These are phyloP conservation scores for Saturnispora gosingensis DNA, from an alignment of 805 yeast genomes.

Conservation along the genomic window DNA sequence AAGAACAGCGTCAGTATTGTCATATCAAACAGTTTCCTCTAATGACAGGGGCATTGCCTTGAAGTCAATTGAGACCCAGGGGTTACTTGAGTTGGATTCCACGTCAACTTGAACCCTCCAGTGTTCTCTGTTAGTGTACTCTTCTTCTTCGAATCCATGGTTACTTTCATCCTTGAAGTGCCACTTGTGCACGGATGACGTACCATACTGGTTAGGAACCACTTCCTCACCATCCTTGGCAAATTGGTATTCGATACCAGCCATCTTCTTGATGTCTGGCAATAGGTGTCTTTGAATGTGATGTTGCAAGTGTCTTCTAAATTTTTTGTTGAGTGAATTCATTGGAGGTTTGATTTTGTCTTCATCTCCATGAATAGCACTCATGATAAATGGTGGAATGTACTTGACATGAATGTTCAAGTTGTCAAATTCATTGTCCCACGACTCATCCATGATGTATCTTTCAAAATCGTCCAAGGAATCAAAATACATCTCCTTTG, in stretches of 20 bases:
- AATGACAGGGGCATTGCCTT: constrained; percentile 4
- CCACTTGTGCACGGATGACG: constrained; percentile 47
- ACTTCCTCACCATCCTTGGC: constrained; percentile 40
- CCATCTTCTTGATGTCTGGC: constrained; percentile 51
- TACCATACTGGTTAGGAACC: constrained; percentile 33
- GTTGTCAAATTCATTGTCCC: constrained; percentile 67
- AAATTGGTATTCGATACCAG: constrained; percentile 40
- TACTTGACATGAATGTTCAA: constrained; percentile 58
- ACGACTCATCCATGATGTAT: constrained; percentile 59
- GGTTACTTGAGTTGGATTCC: constrained; percentile 56
- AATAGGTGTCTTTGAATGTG: constrained; percentile 65
- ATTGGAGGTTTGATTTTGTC: constrained; percentile 65
- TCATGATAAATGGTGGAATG: constrained; percentile 65
- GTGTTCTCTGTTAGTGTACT: constrained; percentile 41
- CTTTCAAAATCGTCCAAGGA: constrained; percentile 53
- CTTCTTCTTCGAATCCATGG: constrained; percentile 43
- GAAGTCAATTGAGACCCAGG: constrained; percentile 59
- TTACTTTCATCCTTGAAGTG: constrained; percentile 48
- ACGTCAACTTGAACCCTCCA: constrained; percentile 60
- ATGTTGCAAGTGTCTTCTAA: constrained; percentile 65
- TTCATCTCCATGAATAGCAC: constrained; percentile 57
- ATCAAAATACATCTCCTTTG: constrained; percentile 40
- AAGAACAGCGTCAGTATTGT: not conserved
- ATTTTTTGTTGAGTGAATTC: constrained; percentile 63
- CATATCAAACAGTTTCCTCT: not conserved